Evolutionary conservation across 306 rosid genomes (phyloP), one percentile per base, ranked within the genome.

Genomic region (Cucurbita ficifolia): DNA sequence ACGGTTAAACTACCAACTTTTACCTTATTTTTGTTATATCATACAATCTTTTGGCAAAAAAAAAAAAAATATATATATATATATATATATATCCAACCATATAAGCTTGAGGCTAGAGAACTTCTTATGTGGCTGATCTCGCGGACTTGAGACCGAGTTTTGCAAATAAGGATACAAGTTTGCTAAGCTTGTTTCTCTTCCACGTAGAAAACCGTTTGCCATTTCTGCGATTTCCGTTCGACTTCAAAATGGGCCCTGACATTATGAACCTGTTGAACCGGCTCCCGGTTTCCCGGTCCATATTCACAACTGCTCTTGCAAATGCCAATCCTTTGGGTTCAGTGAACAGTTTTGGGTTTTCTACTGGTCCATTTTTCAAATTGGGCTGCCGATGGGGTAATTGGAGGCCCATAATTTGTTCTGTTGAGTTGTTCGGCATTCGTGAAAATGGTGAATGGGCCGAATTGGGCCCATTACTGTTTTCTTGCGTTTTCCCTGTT

Each of bases 241-340:
- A 64, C 75, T 77, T 81, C 70, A 24, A 33, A 51, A 10, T 72
- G 79, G 77, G 55, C 52, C 78, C 75, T 10, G 77, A 56, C 56
- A 11, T 45, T 36, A 59, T 50, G 56, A 51, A 10, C 46, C 1
- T 65, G 59, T 70, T 45, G 16, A 43, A 21, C 39, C 72, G 12
- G 54, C 39, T 67, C 12, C 54, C 51, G 22, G 33, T 53, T 51
- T 78, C 79, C 33, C 57, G 53, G 10, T 22, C 87, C 72, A 77
- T 53, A 73, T 79, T 77, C 21, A 57, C 84, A 21, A 83, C 79
- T 42, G 63, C 78, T 61, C 85, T 89, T 14, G 90, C 86, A 50
- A 74, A 59, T 45, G 61, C 76, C 63, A 90, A 61, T 14, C 92
- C 92, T 82, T 77, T 85, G 51, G 92, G 82, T 82, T 86, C 86